phyloP scores from a whole-genome alignment of 306 rosid species.

The Herpetospermum pedunculosum region DNA sequence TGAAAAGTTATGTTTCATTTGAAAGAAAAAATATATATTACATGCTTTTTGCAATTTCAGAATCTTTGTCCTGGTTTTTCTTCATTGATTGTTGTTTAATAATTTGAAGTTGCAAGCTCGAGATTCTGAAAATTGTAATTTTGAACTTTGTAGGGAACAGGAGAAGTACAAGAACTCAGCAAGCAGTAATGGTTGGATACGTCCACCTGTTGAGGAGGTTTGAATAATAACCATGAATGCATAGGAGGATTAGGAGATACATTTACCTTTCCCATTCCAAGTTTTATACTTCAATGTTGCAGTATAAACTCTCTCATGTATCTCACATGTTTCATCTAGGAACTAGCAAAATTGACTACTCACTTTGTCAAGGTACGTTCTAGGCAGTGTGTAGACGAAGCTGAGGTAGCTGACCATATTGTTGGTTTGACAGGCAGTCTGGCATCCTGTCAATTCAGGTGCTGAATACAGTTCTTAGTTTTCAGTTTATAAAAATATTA shows the following conservation, averaged over 20 bases:
- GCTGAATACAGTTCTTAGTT: conserved; percentile 9
- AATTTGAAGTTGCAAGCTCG: conserved; percentile 3
- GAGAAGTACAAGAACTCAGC: conserved; percentile 66
- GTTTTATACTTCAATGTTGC: not conserved
- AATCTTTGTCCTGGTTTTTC: not conserved
- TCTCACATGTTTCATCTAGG: conserved; percentile 29
- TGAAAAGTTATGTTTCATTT: not conserved
- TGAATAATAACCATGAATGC: conserved; percentile 7
- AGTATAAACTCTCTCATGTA: conserved; percentile 7
- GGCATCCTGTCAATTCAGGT: conserved; percentile 96
- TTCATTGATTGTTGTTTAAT: not conserved
- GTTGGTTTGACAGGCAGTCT: conserved; percentile 81
- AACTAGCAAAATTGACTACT: conserved; percentile 60
- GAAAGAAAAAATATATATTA: not conserved
- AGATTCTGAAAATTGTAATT: conserved; percentile 13
- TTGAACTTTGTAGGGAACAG: conserved; percentile 51
- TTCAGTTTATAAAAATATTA: not conserved
- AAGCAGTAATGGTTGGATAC: conserved; percentile 48
- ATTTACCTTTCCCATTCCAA: not conserved
- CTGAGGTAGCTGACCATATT: conserved; percentile 90
- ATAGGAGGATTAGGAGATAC: not conserved
- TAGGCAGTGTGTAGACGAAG: conserved; percentile 88
- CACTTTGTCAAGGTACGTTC: conserved; percentile 66
- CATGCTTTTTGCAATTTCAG: not conserved
- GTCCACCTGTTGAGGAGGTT: conserved; percentile 91